These are phyloP conservation scores for Leucaena leucocephala DNA, from an alignment of 306 rosid species.

Conservation along the genomic window DNA sequence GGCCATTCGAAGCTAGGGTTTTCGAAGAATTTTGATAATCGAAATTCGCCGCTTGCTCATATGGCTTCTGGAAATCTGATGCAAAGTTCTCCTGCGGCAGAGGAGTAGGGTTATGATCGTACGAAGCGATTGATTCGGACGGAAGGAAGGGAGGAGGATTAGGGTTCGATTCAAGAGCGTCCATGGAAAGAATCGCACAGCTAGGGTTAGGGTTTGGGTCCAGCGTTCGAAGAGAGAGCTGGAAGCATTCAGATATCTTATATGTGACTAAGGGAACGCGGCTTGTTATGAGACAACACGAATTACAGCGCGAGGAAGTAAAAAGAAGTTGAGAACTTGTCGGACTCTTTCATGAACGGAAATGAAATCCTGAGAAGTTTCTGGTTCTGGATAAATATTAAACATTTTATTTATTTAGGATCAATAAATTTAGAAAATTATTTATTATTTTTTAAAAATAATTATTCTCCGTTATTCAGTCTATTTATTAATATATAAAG, in stretches of 20 bases:
- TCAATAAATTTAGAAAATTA: no score
- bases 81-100: neutral
- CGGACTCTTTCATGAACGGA: neutral
- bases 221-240: neutral
- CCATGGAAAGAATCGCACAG: neutral
- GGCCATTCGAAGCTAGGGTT: constrained; percentile 7
- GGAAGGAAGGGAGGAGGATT: neutral
- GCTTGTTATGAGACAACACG: neutral
- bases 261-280: neutral
- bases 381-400: neutral
- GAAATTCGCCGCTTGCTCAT: neutral
- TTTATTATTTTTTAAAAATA: no score
- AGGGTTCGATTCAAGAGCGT: constrained; percentile 12
- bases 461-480: no score
- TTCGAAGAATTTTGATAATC: constrained; percentile 23
- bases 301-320: neutral
- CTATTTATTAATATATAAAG: no score
- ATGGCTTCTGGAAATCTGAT: constrained; percentile 1
- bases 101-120: neutral
- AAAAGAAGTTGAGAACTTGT: neutral
- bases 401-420: no score
- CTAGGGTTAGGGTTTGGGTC: constrained; percentile 2
- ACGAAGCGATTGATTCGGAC: neutral
- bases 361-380: neutral
- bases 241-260: neutral